A percentile compares a stretch with the other conserved stretches of the same genome.
phyloP scores from a whole-genome alignment of 1,139 yeast species.

The Zygosaccharomyces sapae region DNA sequence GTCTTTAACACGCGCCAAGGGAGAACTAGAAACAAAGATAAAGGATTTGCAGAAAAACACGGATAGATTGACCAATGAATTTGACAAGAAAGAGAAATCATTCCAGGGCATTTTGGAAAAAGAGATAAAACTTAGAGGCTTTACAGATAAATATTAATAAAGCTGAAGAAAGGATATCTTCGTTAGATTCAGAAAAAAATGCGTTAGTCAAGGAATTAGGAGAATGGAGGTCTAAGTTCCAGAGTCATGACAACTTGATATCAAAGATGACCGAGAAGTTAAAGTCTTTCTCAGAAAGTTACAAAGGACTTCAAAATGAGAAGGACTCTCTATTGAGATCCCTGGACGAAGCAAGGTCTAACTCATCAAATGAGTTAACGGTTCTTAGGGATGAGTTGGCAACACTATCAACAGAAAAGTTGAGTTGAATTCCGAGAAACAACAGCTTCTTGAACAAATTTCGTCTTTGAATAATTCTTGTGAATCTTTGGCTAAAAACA shows the following conservation, averaged over 20 bases:
- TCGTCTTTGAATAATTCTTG: slow-evolving; percentile 10
- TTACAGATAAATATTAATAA: slow-evolving; percentile 15
- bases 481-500: slow-evolving; percentile 7
- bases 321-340: slow-evolving; percentile 22
- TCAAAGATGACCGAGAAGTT: slow-evolving; percentile 39
- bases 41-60: slow-evolving; percentile 43
- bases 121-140: slow-evolving; percentile 20
- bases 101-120: slow-evolving; percentile 24
- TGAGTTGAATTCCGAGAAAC: slow-evolving; percentile 9
- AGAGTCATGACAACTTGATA: slow-evolving; percentile 32
- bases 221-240: slow-evolving; percentile 30
- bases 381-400: slow-evolving; percentile 13
- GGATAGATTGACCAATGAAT: slow-evolving; percentile 24
- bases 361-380: slow-evolving; percentile 5
- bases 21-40: slow-evolving; percentile 46
- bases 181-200: slow-evolving; percentile 18
- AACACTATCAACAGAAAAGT: slow-evolving; percentile 11
- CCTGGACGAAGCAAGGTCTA: slow-evolving; percentile 10
- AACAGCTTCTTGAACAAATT: slow-evolving; percentile 3
- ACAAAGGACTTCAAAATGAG: slow-evolving; percentile 30
- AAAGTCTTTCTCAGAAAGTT: slow-evolving; percentile 35
- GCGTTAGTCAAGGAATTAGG: slow-evolving; percentile 22
- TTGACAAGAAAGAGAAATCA: slow-evolving; percentile 33
- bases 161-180: slow-evolving; percentile 9
- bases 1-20: slow-evolving; percentile 58